These are phyloP conservation scores for Arthrobotrys sinensis DNA, from an alignment of 2,329 filamentous ascomycete genomes.

Conservation along the genomic window DNA sequence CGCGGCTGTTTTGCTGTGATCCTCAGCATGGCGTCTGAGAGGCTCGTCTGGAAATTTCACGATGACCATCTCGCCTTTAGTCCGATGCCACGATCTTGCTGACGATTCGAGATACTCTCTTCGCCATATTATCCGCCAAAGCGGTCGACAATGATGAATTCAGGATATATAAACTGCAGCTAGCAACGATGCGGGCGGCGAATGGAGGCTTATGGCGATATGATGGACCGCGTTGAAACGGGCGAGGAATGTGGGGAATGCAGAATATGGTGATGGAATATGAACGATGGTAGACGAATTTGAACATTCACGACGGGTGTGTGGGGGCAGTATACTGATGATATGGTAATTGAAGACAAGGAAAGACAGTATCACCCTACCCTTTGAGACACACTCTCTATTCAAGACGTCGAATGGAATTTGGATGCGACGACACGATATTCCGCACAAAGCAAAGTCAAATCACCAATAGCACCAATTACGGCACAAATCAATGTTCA, in stretches of 20 bases:
- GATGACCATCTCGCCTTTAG: constrained; percentile 42
- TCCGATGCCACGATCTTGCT: constrained; percentile 44
- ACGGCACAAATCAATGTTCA: constrained; percentile 62
- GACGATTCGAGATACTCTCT: constrained; percentile 7
- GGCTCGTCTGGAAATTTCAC: constrained; percentile 56
- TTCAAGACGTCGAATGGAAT: constrained; percentile 54
- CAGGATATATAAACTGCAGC: constrained; percentile 50
- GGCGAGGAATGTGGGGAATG: constrained; percentile 48
- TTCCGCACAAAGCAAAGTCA: constrained; percentile 62
- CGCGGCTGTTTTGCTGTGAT: constrained; percentile 41
- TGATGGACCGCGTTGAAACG: constrained; percentile 50
- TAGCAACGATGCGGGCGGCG: constrained; percentile 42
- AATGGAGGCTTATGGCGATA: constrained; percentile 39
- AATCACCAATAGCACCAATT: constrained; percentile 62
- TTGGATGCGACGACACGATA: constrained; percentile 50
- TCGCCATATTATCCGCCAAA: constrained; percentile 45
- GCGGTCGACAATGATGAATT: constrained; percentile 51
- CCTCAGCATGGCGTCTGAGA: constrained; percentile 28
- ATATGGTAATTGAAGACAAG: constrained; percentile 30
- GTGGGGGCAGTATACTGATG: constrained; percentile 33
- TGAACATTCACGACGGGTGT: constrained; percentile 28
- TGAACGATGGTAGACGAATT: constrained; percentile 28
- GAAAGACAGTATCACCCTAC: constrained; percentile 47
- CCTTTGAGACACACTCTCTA: constrained; percentile 25
- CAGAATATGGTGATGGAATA: constrained; percentile 29